Evolutionary conservation across 352 stramenopile genomes (phyloP).

Genomic region (Phytophthora palmivora): DNA sequence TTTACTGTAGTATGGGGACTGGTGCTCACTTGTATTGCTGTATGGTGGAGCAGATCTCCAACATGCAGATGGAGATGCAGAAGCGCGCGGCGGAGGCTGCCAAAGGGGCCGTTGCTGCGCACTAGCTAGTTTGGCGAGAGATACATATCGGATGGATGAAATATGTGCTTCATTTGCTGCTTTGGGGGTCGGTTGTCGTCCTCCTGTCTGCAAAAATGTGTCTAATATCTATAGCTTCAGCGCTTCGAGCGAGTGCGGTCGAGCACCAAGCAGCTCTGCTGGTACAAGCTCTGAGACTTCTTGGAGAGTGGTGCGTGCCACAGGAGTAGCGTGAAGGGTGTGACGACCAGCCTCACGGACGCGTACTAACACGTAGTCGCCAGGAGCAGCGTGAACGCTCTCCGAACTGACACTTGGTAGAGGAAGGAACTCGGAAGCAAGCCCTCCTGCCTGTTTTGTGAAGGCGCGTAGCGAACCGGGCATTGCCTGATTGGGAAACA

Average conservation of each 20-base stretch:
- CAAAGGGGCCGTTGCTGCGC: slow-evolving; percentile 57
- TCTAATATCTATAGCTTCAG: slow-evolving; percentile 45
- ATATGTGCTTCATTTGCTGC: slow-evolving; percentile 30
- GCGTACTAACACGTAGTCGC: slow-evolving; percentile 88
- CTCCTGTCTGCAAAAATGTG: slow-evolving; percentile 22
- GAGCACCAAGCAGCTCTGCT: slow-evolving; percentile 61
- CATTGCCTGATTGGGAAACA: slow-evolving; percentile 76
- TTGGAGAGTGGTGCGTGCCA: slow-evolving; percentile 76
- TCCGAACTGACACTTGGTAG: slow-evolving; percentile 41
- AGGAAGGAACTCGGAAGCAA: slow-evolving; percentile 56
- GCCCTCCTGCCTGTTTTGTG: slow-evolving; percentile 37
- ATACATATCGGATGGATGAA: slow-evolving; percentile 1
- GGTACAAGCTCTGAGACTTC: slow-evolving; percentile 67
- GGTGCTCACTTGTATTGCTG: background rate
- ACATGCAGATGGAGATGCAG: slow-evolving; percentile 91
- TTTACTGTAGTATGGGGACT: background rate
- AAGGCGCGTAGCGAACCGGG: slow-evolving; percentile 60
- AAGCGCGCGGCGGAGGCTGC: slow-evolving; percentile 83
- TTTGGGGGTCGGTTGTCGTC: slow-evolving; percentile 2
- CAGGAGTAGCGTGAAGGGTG: slow-evolving; percentile 83
- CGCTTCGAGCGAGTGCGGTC: slow-evolving; percentile 47
- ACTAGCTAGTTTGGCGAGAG: slow-evolving; percentile 28
- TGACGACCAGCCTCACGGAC: slow-evolving; percentile 82
- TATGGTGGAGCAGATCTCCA: slow-evolving; percentile 74
- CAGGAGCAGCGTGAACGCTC: slow-evolving; percentile 56